Evolutionary conservation across 2,329 filamentous ascomycete genomes (phyloP).

Genomic region (Aspergillus phoenicis): DNA sequence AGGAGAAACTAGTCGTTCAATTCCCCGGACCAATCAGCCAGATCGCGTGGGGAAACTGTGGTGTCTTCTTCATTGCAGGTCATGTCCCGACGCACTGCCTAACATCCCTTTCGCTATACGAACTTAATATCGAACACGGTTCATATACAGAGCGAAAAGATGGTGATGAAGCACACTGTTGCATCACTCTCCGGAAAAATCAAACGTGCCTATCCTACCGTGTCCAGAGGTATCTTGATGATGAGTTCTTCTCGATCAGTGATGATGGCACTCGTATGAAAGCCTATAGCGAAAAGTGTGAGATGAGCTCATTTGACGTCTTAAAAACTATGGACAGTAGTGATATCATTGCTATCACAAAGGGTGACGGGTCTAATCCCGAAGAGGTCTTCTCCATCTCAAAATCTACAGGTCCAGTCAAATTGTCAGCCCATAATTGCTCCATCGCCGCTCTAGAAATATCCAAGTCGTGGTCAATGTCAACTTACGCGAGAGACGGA

Average conservation of each 20-base stretch:
- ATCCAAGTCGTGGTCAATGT: neutral
- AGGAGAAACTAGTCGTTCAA: neutral
- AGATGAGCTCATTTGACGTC: neutral
- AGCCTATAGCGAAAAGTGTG: neutral
- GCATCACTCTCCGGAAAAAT: neutral
- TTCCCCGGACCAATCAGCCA: constrained; percentile 1
- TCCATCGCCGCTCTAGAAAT: neutral
- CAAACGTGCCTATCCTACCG: neutral
- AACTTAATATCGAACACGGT: neutral
- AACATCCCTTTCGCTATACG: neutral
- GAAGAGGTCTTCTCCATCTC: neutral
- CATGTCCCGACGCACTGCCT: neutral
- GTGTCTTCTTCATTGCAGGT: neutral
- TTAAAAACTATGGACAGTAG: neutral
- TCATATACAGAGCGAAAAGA: neutral
- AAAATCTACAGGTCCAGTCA: neutral
- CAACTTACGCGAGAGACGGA: neutral
- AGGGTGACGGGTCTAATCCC: neutral
- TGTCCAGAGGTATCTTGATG: neutral
- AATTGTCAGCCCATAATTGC: neutral
- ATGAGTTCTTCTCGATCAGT: neutral
- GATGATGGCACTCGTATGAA: neutral
- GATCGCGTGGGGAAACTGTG: neutral
- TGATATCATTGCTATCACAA: neutral
- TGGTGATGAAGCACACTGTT: neutral